A percentile compares a stretch with the other conserved stretches of the same genome.
phyloP scores from a whole-genome alignment of 2,329 filamentous ascomycete species.

The Plenodomus tracheiphilus region DNA sequence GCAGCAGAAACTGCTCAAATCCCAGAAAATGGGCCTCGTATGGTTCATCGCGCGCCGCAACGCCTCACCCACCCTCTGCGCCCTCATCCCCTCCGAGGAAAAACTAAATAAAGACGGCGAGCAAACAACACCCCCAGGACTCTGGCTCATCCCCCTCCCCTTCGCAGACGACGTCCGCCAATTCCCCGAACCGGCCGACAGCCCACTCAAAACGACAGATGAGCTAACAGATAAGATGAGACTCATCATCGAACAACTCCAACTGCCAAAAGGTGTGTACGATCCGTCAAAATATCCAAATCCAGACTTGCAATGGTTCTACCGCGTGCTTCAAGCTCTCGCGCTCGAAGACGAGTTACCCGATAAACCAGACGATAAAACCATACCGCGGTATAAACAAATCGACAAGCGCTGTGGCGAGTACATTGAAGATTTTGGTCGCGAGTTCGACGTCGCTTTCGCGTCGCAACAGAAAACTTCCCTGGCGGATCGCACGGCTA shows the following conservation, averaged over 20 bases:
- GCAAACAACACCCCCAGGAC: slow-evolving; percentile 75
- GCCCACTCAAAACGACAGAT: slow-evolving; percentile 56
- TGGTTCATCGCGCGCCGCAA: slow-evolving; percentile 89
- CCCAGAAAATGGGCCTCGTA: slow-evolving; percentile 79
- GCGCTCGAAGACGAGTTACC: slow-evolving; percentile 91
- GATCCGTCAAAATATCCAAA: slow-evolving; percentile 90
- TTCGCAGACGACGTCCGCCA: slow-evolving; percentile 87
- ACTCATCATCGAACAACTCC: slow-evolving; percentile 78
- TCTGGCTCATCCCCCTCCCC: slow-evolving; percentile 88
- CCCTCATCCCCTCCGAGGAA: slow-evolving; percentile 76
- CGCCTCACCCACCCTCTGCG: slow-evolving; percentile 76
- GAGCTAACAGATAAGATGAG: slow-evolving; percentile 80
- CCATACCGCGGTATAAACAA: slow-evolving; percentile 79
- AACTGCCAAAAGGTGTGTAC: slow-evolving; percentile 83
- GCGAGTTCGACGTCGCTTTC: slow-evolving; percentile 65
- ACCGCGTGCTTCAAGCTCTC: slow-evolving; percentile 86
- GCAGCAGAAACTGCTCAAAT: slow-evolving; percentile 80
- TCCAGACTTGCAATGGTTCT: slow-evolving; percentile 94
- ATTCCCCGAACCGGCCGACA: slow-evolving; percentile 65
- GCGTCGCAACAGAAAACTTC: slow-evolving; percentile 45
- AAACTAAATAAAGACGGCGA: slow-evolving; percentile 65
- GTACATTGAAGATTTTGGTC: slow-evolving; percentile 77
- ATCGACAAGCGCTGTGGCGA: slow-evolving; percentile 84
- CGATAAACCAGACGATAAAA: slow-evolving; percentile 73
- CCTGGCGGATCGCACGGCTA: slow-evolving; percentile 43